phyloP scores from a whole-genome alignment of 805 yeast genomes.

The Nakazawaea ishiwadae region DNA sequence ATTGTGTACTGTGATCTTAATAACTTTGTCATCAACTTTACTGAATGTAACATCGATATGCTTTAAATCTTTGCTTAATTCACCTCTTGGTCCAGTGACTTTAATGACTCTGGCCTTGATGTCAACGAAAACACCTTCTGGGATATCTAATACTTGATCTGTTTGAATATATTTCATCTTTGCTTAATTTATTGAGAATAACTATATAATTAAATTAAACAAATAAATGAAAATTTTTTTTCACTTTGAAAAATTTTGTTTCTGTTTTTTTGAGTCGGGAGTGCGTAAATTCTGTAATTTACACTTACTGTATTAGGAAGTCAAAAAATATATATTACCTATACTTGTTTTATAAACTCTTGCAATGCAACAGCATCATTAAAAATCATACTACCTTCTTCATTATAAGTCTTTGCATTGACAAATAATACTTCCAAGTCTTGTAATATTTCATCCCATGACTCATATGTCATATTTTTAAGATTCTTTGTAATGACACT shows the following conservation, averaged over 20 bases:
- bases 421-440: slow-evolving; percentile 52
- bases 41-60: slow-evolving; percentile 93
- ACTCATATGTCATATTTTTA: slow-evolving; percentile 27
- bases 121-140: slow-evolving; percentile 88
- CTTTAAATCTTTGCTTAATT: slow-evolving; percentile 80
- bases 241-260: background rate
- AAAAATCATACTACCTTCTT: slow-evolving; percentile 61
- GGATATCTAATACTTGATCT: slow-evolving; percentile 56
- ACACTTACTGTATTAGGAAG: no score
- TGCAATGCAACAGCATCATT: slow-evolving; percentile 51
- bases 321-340: no score
- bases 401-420: slow-evolving; percentile 69
- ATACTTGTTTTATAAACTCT: slow-evolving; percentile 25
- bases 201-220: background rate
- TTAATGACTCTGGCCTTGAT: slow-evolving; percentile 88
- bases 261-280: background rate
- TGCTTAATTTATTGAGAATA: background rate
- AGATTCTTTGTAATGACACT: slow-evolving; percentile 48
- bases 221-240: slow-evolving; percentile 3
- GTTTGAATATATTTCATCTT: slow-evolving; percentile 63
- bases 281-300: slow-evolving; percentile 6
- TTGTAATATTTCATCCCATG: slow-evolving; percentile 41
- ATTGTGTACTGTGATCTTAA: slow-evolving; percentile 92
- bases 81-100: slow-evolving; percentile 98
- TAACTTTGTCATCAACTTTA: slow-evolving; percentile 65